Evolutionary conservation across 1,284 basidiomycete species (phyloP).

Genomic region (Ustanciosporium gigantosporum): DNA sequence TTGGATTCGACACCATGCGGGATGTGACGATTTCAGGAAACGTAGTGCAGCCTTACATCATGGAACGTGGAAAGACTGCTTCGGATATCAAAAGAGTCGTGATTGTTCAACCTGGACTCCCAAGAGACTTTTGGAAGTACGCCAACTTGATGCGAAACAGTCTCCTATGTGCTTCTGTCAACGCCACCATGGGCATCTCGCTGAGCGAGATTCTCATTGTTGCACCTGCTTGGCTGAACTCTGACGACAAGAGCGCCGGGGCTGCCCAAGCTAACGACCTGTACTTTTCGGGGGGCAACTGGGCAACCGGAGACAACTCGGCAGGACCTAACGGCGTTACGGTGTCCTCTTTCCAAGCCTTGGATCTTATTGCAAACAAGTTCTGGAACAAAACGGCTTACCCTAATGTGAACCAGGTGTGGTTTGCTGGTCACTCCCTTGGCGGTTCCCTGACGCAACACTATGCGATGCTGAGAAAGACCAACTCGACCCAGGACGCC

Average conservation of each 20-base stretch:
- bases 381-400: constrained; percentile 49
- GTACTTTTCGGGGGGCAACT: constrained; percentile 24
- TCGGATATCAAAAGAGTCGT: constrained; percentile 46
- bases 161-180: constrained; percentile 40
- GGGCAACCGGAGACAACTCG: constrained; percentile 35
- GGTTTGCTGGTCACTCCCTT: constrained; percentile 53
- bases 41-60: constrained; percentile 45
- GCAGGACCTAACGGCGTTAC: constrained; percentile 29
- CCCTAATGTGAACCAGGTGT: constrained; percentile 45
- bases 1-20: constrained; percentile 52
- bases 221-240: constrained; percentile 44
- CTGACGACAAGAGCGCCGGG: constrained; percentile 34
- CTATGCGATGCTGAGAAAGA: constrained; percentile 52
- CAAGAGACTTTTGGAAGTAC: constrained; percentile 54
- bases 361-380: constrained; percentile 46
- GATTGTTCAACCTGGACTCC: constrained; percentile 45
- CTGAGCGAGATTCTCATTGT: constrained; percentile 45
- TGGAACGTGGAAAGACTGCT: constrained; percentile 24
- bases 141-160: constrained; percentile 50
- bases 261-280: constrained; percentile 41
- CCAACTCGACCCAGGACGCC: constrained; percentile 21
- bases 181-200: constrained; percentile 37
- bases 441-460: constrained; percentile 49
- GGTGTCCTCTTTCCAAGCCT: constrained; percentile 38
- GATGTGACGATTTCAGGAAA: constrained; percentile 32